Base-by-base conservation (phyloP, 257 asterid genomes). In the Hygrophila difformis region DNA sequence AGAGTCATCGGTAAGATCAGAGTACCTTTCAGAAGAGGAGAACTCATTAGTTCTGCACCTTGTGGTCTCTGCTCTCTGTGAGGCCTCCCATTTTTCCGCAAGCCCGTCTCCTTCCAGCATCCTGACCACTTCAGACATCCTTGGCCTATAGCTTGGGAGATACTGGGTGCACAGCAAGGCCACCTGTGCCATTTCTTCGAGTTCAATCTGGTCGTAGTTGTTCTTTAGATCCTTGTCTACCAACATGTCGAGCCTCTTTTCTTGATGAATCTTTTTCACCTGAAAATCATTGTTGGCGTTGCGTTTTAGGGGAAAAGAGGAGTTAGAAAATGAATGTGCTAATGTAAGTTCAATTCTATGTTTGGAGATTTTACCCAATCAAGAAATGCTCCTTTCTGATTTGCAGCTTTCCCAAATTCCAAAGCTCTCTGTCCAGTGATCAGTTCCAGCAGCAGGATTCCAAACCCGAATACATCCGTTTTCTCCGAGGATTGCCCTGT, bases 61-160 rank as follows among this genome's bases (percentile, higher is more conserved):
- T 0, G 77, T 68, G 4, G 84, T 54, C 60, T 79, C 94, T 1
- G 81, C 83, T 57, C 81, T 81, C 48, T 78, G 95, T 4, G 97
- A 81, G 14, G 93, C 94, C 65, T 82, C 99, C 99, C 99, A 91
- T 63, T 82, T 91, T 40, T 91, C 96, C 1, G 92, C 96, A 0
- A 86, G 93, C 37, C 96, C 99, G 18, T 85, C 99, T 4, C 99
- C 99, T 71, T 80, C 96, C 0, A 91, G 85, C 99, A 91, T 86
- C 51, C 96, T 62, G 2, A 91, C 93, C 33, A 91, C 96, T 59
- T 91, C 96, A 11, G 95, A 82, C 96, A 86, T 91, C 65, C 74
- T 91, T 15, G 99, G 99, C 49, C 99, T 69, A 4, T 79, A 84
- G 57, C 63, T 71, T 1, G 99, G 96, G 40, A 73, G 91, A 58